These are phyloP conservation scores for Colletotrichum somersetense DNA, from an alignment of 2,329 filamentous ascomycete genomes.

Conservation along the genomic window DNA sequence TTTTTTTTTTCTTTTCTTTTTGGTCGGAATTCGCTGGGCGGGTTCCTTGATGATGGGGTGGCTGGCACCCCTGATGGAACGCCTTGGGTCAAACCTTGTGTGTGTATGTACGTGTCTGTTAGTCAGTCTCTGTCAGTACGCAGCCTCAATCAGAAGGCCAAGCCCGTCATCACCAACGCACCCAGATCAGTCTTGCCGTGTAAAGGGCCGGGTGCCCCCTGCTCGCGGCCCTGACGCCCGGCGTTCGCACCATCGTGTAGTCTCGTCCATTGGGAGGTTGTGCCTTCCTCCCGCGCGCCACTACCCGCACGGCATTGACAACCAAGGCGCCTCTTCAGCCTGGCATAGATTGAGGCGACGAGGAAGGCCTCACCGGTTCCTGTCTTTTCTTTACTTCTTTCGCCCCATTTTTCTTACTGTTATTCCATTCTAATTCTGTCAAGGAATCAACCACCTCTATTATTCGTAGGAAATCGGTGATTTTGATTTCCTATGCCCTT, in stretches of 20 bases:
- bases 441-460: neutral
- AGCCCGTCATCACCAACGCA: neutral
- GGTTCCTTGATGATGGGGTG: neutral
- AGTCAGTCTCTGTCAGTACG: neutral
- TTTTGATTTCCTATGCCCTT: neutral
- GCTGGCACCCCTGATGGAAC: neutral
- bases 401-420: fast-evolving
- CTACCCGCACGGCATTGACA: conserved; percentile 33
- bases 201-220: conserved; percentile 14
- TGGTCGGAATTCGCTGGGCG: neutral
- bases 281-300: neutral
- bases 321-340: conserved; percentile 33
- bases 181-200: neutral
- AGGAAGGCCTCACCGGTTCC: neutral
- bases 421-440: neutral
- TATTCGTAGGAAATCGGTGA: neutral
- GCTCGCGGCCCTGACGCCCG: conserved; percentile 18
- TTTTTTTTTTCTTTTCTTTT: neutral
- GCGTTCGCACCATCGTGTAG: conserved; percentile 7
- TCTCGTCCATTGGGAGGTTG: neutral
- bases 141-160: neutral
- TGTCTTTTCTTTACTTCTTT: no score
- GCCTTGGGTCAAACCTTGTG: neutral
- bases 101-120: neutral
- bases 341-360: conserved; percentile 29